phyloP scores from a whole-genome alignment of 768 basidiomycete species.

The Suillus luteus region DNA sequence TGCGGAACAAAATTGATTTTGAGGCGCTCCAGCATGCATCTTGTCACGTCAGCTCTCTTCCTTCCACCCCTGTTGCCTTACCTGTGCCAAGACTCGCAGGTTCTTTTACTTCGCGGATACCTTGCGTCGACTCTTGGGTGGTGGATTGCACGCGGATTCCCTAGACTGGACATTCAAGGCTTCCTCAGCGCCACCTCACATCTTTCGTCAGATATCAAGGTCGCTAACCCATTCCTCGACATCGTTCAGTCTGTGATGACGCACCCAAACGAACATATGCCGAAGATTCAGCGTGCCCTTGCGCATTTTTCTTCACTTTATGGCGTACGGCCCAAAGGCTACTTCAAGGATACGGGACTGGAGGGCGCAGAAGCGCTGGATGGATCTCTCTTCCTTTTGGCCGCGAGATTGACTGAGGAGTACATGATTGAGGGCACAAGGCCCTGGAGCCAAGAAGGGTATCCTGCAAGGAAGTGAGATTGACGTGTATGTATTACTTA shows the following conservation, averaged over 20 bases:
- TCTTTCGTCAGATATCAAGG: background rate
- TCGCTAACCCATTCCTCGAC: slow-evolving; percentile 42
- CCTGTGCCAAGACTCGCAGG: slow-evolving; percentile 21
- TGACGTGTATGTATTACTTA: slow-evolving; percentile 14
- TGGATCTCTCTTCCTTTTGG: slow-evolving; percentile 38
- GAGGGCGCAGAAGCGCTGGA: slow-evolving; percentile 35
- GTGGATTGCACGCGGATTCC: slow-evolving; percentile 36
- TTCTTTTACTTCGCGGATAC: slow-evolving; percentile 32
- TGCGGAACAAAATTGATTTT: background rate
- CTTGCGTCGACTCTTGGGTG: slow-evolving; percentile 25
- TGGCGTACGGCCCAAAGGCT: slow-evolving; percentile 26
- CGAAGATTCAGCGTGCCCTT: slow-evolving; percentile 37
- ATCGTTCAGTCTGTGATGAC: slow-evolving; percentile 40
- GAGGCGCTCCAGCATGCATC: slow-evolving; percentile 24
- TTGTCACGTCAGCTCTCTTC: slow-evolving; percentile 34
- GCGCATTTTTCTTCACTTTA: slow-evolving; percentile 37
- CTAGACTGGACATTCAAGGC: slow-evolving; percentile 30
- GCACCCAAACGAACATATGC: slow-evolving; percentile 37
- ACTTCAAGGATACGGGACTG: slow-evolving; percentile 33
- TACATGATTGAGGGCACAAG: slow-evolving; percentile 29
- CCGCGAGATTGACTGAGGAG: slow-evolving; percentile 33
- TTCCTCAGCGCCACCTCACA: slow-evolving; percentile 29
- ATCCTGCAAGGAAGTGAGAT: slow-evolving; percentile 13
- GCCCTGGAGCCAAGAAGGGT: slow-evolving; percentile 31
- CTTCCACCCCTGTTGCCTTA: slow-evolving; percentile 27